Evolutionary conservation across 2,329 filamentous ascomycete species (phyloP).

Genomic region (Botryotinia calthae): DNA sequence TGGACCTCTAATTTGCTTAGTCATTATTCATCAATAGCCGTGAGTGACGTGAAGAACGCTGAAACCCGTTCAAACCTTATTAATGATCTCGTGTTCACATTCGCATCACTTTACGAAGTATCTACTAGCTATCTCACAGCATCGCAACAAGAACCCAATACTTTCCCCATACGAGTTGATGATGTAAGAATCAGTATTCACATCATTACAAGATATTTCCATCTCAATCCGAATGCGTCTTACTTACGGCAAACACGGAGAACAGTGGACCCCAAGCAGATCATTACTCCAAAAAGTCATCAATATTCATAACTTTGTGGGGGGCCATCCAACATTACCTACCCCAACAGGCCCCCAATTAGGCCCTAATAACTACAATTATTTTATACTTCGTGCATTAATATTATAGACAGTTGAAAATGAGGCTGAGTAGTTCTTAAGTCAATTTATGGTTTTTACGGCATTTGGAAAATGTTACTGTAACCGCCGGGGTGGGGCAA

Average conservation of each 20-base stretch:
- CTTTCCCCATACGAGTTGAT: neutral
- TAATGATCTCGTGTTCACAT: neutral
- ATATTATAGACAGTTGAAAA: neutral
- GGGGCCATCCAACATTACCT: neutral
- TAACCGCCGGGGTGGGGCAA: slow-evolving; percentile 13
- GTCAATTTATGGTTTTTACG: neutral
- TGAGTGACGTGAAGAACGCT: neutral
- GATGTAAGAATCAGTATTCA: neutral
- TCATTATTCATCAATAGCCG: neutral
- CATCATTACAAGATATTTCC: neutral
- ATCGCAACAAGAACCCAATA: neutral
- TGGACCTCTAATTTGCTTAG: neutral
- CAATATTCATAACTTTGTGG: neutral
- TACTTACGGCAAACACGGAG: neutral
- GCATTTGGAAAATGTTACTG: neutral
- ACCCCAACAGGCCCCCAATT: neutral
- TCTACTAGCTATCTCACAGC: neutral
- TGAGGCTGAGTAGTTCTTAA: neutral
- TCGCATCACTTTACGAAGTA: neutral
- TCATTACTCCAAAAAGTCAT: neutral
- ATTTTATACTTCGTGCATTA: neutral
- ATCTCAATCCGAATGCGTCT: neutral
- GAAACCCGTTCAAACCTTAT: neutral
- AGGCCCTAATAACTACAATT: neutral
- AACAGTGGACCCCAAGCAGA: slow-evolving; percentile 6